Base-by-base conservation (phyloP, 1,139 yeast species). In the Candida albicans region DNA sequence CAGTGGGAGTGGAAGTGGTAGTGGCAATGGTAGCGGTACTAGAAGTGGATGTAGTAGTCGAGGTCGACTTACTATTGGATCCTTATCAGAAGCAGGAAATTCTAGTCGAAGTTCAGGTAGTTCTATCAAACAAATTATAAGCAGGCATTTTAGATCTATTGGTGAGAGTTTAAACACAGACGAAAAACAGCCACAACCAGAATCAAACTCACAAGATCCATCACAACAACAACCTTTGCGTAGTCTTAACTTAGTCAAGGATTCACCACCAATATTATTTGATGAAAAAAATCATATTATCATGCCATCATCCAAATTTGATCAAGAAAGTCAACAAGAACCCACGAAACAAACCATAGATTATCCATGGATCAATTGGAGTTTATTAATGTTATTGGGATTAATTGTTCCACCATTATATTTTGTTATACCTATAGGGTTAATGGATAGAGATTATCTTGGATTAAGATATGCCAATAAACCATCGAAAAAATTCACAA, bases 341-440 rank as follows among this genome's bases (percentile, higher is more conserved):
- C 5, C 5, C 5, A 18, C 22, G 3, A 18, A 39, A 9, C 24
- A 42, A 18, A 25, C 30, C 2, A 3, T 24, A 18, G 27, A 40
- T 13, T 61, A 52, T 39, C 46, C 59, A 1, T 55, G 60, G 62
- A n/a, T 48, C 7, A 49, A 52, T 33, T 64, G 59, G 44, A 4
- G 41, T 0, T 13, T 51, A 12, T 45, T 67, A 53, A 58, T 65
- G 68, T 36, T 59, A 3, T 14, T 64, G 7, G 73, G 72, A 2
- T 52, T 68, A 15, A 36, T 68, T 8, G 50, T 67, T 1, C 74
- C 75, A 5, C 75, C 75, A 2, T 37, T 70, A 5, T 70, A 55
- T 50, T 67, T 68, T 39, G 50, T 69, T 27, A 40, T 69, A 4
- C 39, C 67, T 0, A 40, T 65, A 14, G 75, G 75, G 1, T 51